Conservation (phyloP, 495 filamentous ascomycete genomes). For the Penicillium egyptiacum region DNA sequence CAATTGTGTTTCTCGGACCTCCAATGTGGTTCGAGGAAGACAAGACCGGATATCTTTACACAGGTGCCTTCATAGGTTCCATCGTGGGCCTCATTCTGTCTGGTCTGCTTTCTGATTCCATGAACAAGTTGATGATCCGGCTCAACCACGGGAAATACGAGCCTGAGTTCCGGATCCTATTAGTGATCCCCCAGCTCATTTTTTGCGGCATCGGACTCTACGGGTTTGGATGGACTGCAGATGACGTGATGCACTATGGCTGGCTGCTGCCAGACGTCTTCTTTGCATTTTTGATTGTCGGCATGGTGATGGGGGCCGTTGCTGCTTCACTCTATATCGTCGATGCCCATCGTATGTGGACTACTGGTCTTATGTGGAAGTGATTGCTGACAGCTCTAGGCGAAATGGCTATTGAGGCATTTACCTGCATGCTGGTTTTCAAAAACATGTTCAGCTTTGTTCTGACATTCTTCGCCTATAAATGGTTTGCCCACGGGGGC, state of each 20-base stretch:
- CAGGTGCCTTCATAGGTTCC: slow-evolving; percentile 81
- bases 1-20: slow-evolving; percentile 74
- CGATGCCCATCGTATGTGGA: slow-evolving; percentile 79
- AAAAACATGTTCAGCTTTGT: slow-evolving; percentile 91
- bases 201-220: slow-evolving; percentile 78
- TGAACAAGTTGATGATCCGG: slow-evolving; percentile 66
- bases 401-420: slow-evolving; percentile 83
- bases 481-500: slow-evolving; percentile 67
- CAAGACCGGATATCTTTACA: slow-evolving; percentile 84
- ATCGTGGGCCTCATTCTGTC: slow-evolving; percentile 72
- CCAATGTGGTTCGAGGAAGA: slow-evolving; percentile 82
- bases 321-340: slow-evolving; percentile 87
- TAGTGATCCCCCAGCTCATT: slow-evolving; percentile 78
- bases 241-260: slow-evolving; percentile 57
- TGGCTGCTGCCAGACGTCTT: slow-evolving; percentile 77
- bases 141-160: slow-evolving; percentile 81
- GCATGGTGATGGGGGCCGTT: slow-evolving; percentile 90
- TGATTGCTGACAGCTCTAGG: slow-evolving; percentile 43
- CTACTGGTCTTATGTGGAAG: not conserved
- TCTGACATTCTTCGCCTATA: slow-evolving; percentile 76
- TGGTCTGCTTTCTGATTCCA: slow-evolving; percentile 73
- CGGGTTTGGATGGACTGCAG: slow-evolving; percentile 73
- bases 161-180: slow-evolving; percentile 82
- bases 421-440: slow-evolving; percentile 88
- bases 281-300: slow-evolving; percentile 73